These are phyloP conservation scores for Miscanthus lutarioriparius DNA, from an alignment of 176 grass and related monocot genomes.

Conservation along the genomic window DNA sequence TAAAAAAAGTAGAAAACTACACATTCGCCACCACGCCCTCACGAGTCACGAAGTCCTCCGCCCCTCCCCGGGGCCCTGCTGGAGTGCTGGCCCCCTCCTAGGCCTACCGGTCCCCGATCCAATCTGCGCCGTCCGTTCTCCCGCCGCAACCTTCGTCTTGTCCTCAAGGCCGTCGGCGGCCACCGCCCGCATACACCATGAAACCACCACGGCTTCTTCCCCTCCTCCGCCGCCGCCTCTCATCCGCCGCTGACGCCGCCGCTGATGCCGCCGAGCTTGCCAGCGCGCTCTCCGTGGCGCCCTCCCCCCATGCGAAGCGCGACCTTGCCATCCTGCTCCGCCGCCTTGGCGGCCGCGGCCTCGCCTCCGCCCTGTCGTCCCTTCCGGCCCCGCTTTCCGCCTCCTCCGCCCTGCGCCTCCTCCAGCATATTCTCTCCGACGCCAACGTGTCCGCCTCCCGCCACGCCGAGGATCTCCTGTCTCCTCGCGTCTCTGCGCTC, in stretches of 20 bases:
- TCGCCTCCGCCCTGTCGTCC: slow-evolving; percentile 41
- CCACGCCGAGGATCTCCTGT: slow-evolving; percentile 35
- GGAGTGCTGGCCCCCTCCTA: neutral
- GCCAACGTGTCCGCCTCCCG: slow-evolving; percentile 22
- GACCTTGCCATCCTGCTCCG: slow-evolving; percentile 34
- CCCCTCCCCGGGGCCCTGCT: neutral
- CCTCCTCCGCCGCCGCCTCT: slow-evolving; percentile 2
- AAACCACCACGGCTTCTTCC: slow-evolving; percentile 38
- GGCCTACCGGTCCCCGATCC: neutral
- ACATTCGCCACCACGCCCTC: too few relatives aligned
- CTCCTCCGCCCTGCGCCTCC: slow-evolving; percentile 20
- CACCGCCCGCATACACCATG: slow-evolving; percentile 40
- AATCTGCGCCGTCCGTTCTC: neutral
- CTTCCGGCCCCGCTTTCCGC: slow-evolving; percentile 38
- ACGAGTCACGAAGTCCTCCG: too few relatives aligned
- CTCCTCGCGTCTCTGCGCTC: slow-evolving; percentile 55
- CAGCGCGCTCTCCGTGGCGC: slow-evolving; percentile 24
- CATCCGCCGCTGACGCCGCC: slow-evolving; percentile 8
- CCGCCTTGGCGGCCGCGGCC: slow-evolving; percentile 44
- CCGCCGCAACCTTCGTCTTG: neutral
- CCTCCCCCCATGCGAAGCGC: slow-evolving; percentile 30
- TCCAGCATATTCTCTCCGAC: slow-evolving; percentile 41
- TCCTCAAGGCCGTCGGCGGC: neutral
- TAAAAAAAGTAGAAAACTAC: too few relatives aligned
- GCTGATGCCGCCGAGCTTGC: slow-evolving; percentile 5